Evolutionary conservation across 768 basidiomycete genomes (phyloP).

Genomic region (Hygrophorus pudorinus): DNA sequence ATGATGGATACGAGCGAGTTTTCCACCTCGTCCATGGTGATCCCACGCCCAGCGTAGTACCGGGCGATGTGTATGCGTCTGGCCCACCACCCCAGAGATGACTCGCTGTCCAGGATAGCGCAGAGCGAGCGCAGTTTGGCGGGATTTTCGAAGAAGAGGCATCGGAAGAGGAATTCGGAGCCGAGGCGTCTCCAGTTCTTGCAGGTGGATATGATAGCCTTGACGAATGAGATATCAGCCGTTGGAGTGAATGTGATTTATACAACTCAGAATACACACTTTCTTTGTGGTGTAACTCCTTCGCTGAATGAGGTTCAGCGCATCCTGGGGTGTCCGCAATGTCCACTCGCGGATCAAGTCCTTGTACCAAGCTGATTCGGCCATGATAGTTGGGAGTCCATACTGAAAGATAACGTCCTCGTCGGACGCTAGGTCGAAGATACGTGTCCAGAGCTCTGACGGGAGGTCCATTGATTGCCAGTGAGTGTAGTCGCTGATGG

Average conservation of each 20-base stretch:
- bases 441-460: conserved; percentile 58
- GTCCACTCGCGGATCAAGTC: conserved; percentile 40
- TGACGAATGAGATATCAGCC: too few species aligned
- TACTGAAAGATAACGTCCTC: conserved; percentile 60
- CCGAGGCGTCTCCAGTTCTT: conserved; percentile 52
- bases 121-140: conserved; percentile 42
- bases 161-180: conserved; percentile 58
- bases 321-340: conserved; percentile 51
- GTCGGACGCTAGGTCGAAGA: conserved; percentile 63
- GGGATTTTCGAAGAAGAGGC: conserved; percentile 57
- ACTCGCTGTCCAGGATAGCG: conserved; percentile 34
- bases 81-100: conserved; percentile 61
- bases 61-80: conserved; percentile 61
- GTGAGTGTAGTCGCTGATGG: too few species aligned
- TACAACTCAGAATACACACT: conserved; percentile 26
- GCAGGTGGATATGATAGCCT: conserved; percentile 66
- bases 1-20: conserved; percentile 49
- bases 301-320: conserved; percentile 45
- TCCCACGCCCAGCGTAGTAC: conserved; percentile 28
- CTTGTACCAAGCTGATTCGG: conserved; percentile 57
- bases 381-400: conserved; percentile 51
- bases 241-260: too few species aligned
- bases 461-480: conserved; percentile 30
- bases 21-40: conserved; percentile 40
- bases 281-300: conserved; percentile 59